Base-by-base conservation (phyloP, 441 rosid species). In the Euphorbia corollata region DNA sequence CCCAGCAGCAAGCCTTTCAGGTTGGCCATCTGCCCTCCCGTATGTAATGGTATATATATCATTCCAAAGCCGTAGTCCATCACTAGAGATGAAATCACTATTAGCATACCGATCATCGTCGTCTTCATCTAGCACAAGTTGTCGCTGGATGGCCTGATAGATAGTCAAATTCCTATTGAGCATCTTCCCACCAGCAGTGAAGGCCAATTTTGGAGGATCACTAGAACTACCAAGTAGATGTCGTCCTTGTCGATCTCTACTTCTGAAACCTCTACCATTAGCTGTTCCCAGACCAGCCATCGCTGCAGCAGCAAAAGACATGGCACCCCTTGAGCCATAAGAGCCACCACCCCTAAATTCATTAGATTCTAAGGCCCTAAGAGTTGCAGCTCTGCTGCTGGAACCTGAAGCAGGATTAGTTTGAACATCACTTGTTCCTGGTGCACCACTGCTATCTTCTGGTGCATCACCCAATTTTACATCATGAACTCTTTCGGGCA, bases 221-320 rank as follows among this genome's bases (percentile, higher is more conserved):
- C 73, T 87, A 51, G 89, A 83, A 75, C 87, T 79, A 63, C 97
- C 86, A 63, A 81, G 78, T 20, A 84, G 67, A 39, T 85, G 86
- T n/a, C 89, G 92, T 67, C 98, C 98, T 41, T 89, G 99, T 51
- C 91, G 85, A 73, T 95, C 98, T 76, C 98, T 80, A 68, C 91
- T 87, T 71, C 98, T 86, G 71, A 91, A 74, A 77, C 98, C 99
- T 82, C 97, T 88, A 36, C 41, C 41, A 36, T 36, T 36, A 71
- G 90, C 82, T 77, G 96, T 82, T 72, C 96, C 96, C 73, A 92
- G 90, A 73, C 98, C 98, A 75, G 98, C 96, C 98, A 92, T 92
- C 12, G 99, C 95, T 38, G 97, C 97, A 58, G 99, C 97, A 50
- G 97, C 99, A 79, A 91, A 96, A 45, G 97, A 91, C 87, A 89